Percentiles rank a stretch among this genome's conserved stretches.
phyloP scores from a whole-genome alignment of 192 early-diverging fungal genomes.

The Umbelopsis sp. region DNA sequence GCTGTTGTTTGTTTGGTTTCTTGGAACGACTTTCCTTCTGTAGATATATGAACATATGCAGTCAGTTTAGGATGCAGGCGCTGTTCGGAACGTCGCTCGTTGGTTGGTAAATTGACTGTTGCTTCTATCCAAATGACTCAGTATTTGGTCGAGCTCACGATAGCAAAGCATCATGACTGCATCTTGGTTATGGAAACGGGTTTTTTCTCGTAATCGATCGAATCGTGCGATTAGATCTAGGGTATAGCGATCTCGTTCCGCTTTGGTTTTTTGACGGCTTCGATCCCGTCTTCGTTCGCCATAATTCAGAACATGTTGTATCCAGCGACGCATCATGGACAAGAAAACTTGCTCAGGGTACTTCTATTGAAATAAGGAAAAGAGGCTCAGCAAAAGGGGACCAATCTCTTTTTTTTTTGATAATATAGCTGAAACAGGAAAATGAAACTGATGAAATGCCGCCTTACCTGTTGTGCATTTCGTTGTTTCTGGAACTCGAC shows the following conservation, averaged over 20 bases:
- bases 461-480: not conserved
- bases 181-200: slow-evolving; percentile 12
- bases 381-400: not conserved
- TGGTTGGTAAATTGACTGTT: not conserved
- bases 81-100: not conserved
- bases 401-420: not conserved
- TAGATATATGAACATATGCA: not conserved
- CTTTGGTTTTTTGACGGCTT: slow-evolving; percentile 5
- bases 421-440: not conserved
- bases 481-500: not conserved
- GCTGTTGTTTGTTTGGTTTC: too few relatives aligned
- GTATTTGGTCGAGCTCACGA: slow-evolving; percentile 12
- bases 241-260: not conserved
- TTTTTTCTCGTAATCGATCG: slow-evolving; percentile 20
- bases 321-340: slow-evolving; percentile 11
- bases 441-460: not conserved
- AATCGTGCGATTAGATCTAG: not conserved
- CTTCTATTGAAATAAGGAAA: not conserved
- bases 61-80: not conserved
- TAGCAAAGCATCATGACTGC: slow-evolving; percentile 13
- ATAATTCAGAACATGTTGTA: slow-evolving; percentile 1
- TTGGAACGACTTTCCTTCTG: too few relatives aligned
- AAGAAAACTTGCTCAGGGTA: slow-evolving; percentile 9
- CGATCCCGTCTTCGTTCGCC: slow-evolving; percentile 10
- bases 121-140: slow-evolving; percentile 1